Conservation (phyloP, 805 yeast species). For the Kluyveromyces starmeri region DNA sequence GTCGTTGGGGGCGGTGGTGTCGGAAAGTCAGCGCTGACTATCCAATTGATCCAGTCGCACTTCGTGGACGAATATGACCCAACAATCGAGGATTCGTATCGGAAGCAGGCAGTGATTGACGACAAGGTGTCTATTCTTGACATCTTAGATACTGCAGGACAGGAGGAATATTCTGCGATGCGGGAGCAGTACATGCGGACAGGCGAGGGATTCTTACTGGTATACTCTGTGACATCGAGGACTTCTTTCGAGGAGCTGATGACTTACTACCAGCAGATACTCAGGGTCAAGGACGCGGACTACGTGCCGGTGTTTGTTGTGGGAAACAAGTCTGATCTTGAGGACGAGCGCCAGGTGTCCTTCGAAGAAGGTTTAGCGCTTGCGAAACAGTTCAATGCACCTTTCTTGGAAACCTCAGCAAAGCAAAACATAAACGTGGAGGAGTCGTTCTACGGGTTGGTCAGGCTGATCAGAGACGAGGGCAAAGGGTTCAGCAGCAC, state of each 20-base stretch:
- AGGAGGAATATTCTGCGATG: slow-evolving; percentile 92
- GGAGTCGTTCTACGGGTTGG: slow-evolving; percentile 66
- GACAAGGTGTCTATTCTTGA: slow-evolving; percentile 70
- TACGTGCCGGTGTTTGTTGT: slow-evolving; percentile 72
- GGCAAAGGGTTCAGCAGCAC: slow-evolving; percentile 15
- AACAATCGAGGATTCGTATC: slow-evolving; percentile 86
- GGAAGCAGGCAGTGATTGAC: slow-evolving; percentile 82
- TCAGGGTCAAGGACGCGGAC: slow-evolving; percentile 67
- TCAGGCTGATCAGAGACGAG: slow-evolving; percentile 43
- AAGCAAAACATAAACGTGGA: slow-evolving; percentile 87
- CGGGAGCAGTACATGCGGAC: slow-evolving; percentile 93
- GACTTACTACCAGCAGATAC: slow-evolving; percentile 71
- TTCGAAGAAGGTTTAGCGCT: slow-evolving; percentile 53
- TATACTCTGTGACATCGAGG: slow-evolving; percentile 79
- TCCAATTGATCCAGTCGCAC: slow-evolving; percentile 87
- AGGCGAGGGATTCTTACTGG: slow-evolving; percentile 88
- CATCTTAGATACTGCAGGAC: slow-evolving; percentile 96
- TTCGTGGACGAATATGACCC: slow-evolving; percentile 98
- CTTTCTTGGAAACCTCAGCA: slow-evolving; percentile 88
- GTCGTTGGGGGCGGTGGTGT: slow-evolving; percentile 99
- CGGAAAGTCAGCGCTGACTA: slow-evolving; percentile 93
- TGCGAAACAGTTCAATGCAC: slow-evolving; percentile 57
- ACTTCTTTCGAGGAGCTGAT: slow-evolving; percentile 78
- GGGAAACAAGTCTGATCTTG: slow-evolving; percentile 73
- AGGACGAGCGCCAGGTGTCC: slow-evolving; percentile 65